phyloP scores from a whole-genome alignment of 106 monocot species.

The Alisma plantagoaquatica region DNA sequence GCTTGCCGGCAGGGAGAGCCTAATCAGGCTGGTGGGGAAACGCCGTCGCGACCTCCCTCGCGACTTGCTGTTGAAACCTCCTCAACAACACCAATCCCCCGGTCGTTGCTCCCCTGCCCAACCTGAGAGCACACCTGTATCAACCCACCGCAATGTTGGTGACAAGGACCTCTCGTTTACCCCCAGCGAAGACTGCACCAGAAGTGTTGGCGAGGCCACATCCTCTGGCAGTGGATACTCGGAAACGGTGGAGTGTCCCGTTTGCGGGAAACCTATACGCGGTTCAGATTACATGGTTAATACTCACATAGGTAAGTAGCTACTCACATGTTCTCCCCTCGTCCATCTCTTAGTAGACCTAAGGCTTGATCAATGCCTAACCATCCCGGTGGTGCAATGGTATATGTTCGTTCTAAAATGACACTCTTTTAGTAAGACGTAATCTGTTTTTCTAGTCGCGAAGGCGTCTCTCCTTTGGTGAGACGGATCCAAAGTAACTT shows the following conservation, averaged over 20 bases:
- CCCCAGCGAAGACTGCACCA: neutral
- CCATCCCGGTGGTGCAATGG: too few species aligned
- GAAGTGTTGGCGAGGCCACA: neutral
- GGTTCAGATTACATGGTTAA: slow-evolving; percentile 43
- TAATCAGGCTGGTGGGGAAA: slow-evolving; percentile 75
- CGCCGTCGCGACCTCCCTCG: slow-evolving; percentile 35
- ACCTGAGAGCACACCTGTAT: neutral
- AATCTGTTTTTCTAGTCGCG: too few species aligned
- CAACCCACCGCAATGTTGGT: neutral
- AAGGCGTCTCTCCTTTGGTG: too few species aligned
- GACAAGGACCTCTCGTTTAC: too few species aligned
- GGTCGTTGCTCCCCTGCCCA: neutral
- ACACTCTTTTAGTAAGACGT: too few species aligned
- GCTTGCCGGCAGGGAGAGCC: slow-evolving; percentile 65
- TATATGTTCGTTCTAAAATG: too few species aligned
- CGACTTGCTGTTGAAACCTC: slow-evolving; percentile 7
- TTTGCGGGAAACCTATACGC: slow-evolving; percentile 39
- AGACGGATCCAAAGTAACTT: too few species aligned
- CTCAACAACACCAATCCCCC: slow-evolving; percentile 7
- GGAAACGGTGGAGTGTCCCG: slow-evolving; percentile 59
- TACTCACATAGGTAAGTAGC: slow-evolving; percentile 64
- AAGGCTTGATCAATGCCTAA: too few species aligned
- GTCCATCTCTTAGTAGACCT: too few species aligned
- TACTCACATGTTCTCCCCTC: too few species aligned
- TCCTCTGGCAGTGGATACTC: neutral